phyloP scores from a whole-genome alignment of 2,329 filamentous ascomycete species.

The Immersiporthe knoxdaviesiana region DNA sequence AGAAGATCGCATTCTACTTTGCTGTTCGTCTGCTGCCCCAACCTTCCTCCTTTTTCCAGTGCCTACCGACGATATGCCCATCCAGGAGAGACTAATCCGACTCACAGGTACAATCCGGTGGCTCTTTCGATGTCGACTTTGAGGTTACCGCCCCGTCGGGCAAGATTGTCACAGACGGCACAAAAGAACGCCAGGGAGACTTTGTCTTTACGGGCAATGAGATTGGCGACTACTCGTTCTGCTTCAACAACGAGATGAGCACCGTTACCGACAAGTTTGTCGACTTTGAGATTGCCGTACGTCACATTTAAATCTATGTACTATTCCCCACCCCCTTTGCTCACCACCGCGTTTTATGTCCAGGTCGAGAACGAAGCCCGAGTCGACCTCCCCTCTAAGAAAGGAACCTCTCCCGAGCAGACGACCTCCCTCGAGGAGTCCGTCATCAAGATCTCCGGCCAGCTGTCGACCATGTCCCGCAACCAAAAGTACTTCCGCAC shows the following conservation, averaged over 20 bases:
- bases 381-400: conserved; percentile 82
- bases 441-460: conserved; percentile 90
- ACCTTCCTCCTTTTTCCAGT: too few relatives aligned
- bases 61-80: background rate
- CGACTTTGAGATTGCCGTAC: conserved; percentile 93
- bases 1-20: conserved; percentile 98
- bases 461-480: conserved; percentile 89
- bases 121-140: conserved; percentile 97
- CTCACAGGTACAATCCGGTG: conserved; percentile 89
- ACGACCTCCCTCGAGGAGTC: conserved; percentile 88
- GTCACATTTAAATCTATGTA: conserved; percentile 38
- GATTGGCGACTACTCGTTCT: conserved; percentile 90
- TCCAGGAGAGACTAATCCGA: background rate
- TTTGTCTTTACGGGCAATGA: conserved; percentile 96
- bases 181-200: conserved; percentile 93
- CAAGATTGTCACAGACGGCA: conserved; percentile 80
- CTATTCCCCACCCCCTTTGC: conserved; percentile 23
- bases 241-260: conserved; percentile 98
- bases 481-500: conserved; percentile 99
- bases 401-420: conserved; percentile 86
- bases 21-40: conserved; percentile 67
- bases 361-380: conserved; percentile 90
- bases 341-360: conserved; percentile 21
- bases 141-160: conserved; percentile 79
- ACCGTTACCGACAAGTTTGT: conserved; percentile 97